Percentiles rank a stretch among this genome's conserved stretches.
Conservation (phyloP, 495 filamentous ascomycete species). For the Staphylotrichum longicolle region DNA sequence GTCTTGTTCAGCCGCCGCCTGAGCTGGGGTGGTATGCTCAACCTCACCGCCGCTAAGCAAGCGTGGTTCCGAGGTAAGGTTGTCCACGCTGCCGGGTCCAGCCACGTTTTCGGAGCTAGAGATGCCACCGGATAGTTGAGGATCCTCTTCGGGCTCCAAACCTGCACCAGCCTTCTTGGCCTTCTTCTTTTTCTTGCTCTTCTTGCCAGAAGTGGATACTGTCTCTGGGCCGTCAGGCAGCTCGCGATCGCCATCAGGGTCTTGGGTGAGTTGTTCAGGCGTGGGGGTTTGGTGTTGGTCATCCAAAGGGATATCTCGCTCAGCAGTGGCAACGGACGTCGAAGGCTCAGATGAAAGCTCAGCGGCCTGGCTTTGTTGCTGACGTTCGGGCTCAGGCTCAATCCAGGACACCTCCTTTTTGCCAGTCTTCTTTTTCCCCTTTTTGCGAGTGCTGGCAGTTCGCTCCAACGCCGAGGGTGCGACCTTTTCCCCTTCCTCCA, state of each 20-base stretch:
- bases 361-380: neutral
- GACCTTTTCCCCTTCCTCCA: neutral
- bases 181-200: conserved; percentile 37
- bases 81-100: conserved; percentile 11
- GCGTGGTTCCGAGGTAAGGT: conserved; percentile 6
- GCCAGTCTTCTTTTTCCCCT: conserved; percentile 33
- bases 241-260: conserved; percentile 4
- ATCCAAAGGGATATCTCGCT: neutral
- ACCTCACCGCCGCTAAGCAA: conserved; percentile 24
- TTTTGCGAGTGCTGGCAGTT: conserved; percentile 23
- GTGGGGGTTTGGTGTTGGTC: neutral
- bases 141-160: conserved; percentile 18
- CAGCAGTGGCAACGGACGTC: neutral
- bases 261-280: conserved; percentile 6
- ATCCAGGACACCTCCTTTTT: conserved; percentile 30
- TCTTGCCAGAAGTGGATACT: conserved; percentile 25
- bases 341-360: neutral
- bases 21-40: neutral
- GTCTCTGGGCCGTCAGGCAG: conserved; percentile 6
- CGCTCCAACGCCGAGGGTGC: conserved; percentile 16
- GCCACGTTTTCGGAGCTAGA: conserved; percentile 6
- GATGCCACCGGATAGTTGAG: conserved; percentile 1
- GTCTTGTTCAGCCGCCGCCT: neutral
- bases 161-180: conserved; percentile 22
- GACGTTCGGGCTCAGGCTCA: conserved; percentile 13